A percentile compares a stretch with the other conserved stretches of the same genome.
phyloP scores from a whole-genome alignment of 345 rosid species.

The Bruguiera gymnorhiza region DNA sequence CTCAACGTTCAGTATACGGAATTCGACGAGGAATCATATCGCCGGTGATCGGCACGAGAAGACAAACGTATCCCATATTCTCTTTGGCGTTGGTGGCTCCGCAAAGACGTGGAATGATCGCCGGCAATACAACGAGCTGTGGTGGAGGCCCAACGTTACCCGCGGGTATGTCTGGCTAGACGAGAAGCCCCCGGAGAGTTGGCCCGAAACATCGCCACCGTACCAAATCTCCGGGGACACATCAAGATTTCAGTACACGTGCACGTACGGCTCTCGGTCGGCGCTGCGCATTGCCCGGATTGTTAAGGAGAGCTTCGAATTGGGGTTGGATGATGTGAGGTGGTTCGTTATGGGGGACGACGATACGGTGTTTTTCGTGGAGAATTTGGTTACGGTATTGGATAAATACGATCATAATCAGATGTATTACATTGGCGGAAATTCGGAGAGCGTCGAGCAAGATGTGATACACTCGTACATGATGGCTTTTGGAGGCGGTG shows the following conservation, averaged over 20 bases:
- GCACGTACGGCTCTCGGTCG: conserved; percentile 69
- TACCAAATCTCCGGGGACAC: conserved; percentile 62
- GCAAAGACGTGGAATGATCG: conserved; percentile 72
- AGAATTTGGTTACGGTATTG: conserved; percentile 63
- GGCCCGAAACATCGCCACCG: conserved; percentile 57
- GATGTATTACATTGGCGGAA: conserved; percentile 83
- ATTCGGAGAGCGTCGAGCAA: conserved; percentile 89
- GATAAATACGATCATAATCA: conserved; percentile 74
- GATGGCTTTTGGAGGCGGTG: conserved; percentile 92
- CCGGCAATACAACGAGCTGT: conserved; percentile 53
- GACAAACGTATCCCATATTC: conserved; percentile 58
- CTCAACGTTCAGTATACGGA: conserved; percentile 17
- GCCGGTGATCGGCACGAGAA: conserved; percentile 1
- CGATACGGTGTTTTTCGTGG: conserved; percentile 77
- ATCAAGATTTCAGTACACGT: conserved; percentile 58
- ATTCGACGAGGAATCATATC: neutral
- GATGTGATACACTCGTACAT: conserved; percentile 68
- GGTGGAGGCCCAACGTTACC: conserved; percentile 75
- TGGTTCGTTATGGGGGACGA: conserved; percentile 98
- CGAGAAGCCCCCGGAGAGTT: conserved; percentile 41
- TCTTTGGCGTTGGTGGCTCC: conserved; percentile 82
- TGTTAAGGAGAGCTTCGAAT: conserved; percentile 73
- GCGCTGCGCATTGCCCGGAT: conserved; percentile 73
- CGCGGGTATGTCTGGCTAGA: conserved; percentile 90
- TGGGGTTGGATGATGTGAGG: conserved; percentile 63